These are phyloP conservation scores for Suillus lakei DNA, from an alignment of 768 basidiomycete genomes.

Conservation along the genomic window DNA sequence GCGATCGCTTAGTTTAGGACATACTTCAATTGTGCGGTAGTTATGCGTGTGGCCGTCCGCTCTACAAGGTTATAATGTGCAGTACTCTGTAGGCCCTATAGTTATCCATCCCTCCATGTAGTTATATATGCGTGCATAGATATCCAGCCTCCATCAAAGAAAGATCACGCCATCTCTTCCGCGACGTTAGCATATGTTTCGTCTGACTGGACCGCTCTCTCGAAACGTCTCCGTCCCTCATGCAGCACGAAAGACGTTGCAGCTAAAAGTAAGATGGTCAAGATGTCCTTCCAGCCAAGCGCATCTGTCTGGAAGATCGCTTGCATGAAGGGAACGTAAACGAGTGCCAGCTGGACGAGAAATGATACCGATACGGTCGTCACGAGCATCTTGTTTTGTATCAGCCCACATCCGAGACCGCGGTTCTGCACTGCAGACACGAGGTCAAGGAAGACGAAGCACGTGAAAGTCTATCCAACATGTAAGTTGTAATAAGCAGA, in stretches of 20 bases:
- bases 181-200: slow-evolving; percentile 53
- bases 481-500: slow-evolving; percentile 6
- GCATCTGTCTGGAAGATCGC: slow-evolving; percentile 93
- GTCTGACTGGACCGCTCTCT: slow-evolving; percentile 63
- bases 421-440: slow-evolving; percentile 95
- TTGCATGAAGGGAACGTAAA: slow-evolving; percentile 93
- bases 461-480: slow-evolving; percentile 84
- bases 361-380: slow-evolving; percentile 88
- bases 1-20: slow-evolving; percentile 2
- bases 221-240: slow-evolving; percentile 79
- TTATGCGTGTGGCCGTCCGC: neutral
- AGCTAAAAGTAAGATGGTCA: slow-evolving; percentile 70
- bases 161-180: slow-evolving; percentile 62
- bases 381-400: slow-evolving; percentile 89
- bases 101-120: slow-evolving; percentile 5
- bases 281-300: slow-evolving; percentile 68
- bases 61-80: slow-evolving; percentile 13
- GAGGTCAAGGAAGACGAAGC: slow-evolving; percentile 96
- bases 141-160: neutral
- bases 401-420: slow-evolving; percentile 82
- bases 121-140: neutral
- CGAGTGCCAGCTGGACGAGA: slow-evolving; percentile 79
- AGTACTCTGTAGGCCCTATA: slow-evolving; percentile 11
- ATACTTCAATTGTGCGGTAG: neutral
- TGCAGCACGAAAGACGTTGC: slow-evolving; percentile 70